Percentiles rank a stretch among this genome's conserved stretches.
phyloP scores from a whole-genome alignment of 1,284 basidiomycete species.

The Grifola frondosa region DNA sequence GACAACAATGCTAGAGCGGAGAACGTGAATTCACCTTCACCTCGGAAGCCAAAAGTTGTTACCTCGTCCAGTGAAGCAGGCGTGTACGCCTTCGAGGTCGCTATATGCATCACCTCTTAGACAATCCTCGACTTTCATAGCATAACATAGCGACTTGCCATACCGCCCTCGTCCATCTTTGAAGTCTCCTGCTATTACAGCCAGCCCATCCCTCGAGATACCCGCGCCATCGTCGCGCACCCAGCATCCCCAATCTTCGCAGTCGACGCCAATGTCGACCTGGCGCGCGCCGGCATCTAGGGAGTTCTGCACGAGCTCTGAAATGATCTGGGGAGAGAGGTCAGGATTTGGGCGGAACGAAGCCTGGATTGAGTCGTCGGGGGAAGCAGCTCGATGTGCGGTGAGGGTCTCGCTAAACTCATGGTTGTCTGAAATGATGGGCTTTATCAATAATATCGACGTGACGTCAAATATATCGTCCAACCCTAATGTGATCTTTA shows the following conservation, averaged over 20 bases:
- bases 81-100: constrained; percentile 70
- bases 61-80: constrained; percentile 46
- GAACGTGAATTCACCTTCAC: constrained; percentile 65
- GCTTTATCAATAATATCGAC: neutral
- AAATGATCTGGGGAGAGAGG: constrained; percentile 77
- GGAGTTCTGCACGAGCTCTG: constrained; percentile 85
- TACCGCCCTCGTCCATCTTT: constrained; percentile 65
- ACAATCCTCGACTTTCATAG: neutral
- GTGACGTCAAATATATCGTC: neutral
- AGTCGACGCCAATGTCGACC: constrained; percentile 66
- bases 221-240: constrained; percentile 83
- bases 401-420: neutral
- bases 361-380: constrained; percentile 60
- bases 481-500: neutral
- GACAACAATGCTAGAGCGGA: neutral
- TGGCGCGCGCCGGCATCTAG: constrained; percentile 65
- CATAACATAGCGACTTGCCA: constrained; percentile 44
- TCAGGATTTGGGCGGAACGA: constrained; percentile 81
- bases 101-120: constrained; percentile 33
- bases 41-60: constrained; percentile 84
- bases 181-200: constrained; percentile 48
- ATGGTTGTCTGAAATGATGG: too few relatives aligned
- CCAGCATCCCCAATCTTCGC: constrained; percentile 74
- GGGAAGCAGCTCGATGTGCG: constrained; percentile 40
- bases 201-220: constrained; percentile 61